phyloP scores from a whole-genome alignment of 2,329 filamentous ascomycete species.

The Thyridium curvatum region DNA sequence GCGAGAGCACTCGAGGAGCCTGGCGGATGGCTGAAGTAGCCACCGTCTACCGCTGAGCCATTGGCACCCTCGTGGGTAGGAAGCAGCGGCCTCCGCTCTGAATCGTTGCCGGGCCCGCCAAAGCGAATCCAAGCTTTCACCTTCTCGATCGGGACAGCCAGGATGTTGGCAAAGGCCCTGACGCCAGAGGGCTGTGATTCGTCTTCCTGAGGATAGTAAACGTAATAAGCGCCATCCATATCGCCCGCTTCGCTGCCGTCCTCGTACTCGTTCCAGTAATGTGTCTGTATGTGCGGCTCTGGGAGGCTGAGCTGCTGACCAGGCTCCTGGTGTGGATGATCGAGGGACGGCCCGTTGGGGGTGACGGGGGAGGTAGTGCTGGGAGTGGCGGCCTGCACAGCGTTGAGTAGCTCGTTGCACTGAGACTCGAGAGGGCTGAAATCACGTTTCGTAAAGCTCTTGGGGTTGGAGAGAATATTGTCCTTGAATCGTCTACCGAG shows the following conservation, averaged over 20 bases:
- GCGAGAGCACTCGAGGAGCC: constrained; percentile 16
- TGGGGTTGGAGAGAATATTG: constrained; percentile 55
- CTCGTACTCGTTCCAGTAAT: constrained; percentile 87
- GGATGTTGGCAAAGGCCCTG: constrained; percentile 47
- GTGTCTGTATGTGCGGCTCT: constrained; percentile 20
- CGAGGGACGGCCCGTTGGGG: constrained; percentile 3
- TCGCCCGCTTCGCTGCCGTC: constrained; percentile 64
- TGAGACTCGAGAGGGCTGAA: constrained; percentile 46
- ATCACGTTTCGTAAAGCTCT: constrained; percentile 66
- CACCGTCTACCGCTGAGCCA: constrained; percentile 1
- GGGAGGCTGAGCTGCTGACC: constrained; percentile 13
- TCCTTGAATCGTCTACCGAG: constrained; percentile 61
- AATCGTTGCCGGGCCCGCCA: neutral
- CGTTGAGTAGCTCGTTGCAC: constrained; percentile 42
- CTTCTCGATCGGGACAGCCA: constrained; percentile 42
- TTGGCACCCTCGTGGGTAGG: constrained; percentile 4
- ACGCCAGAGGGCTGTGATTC: constrained; percentile 56
- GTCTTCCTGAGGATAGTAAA: constrained; percentile 68
- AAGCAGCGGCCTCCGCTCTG: constrained; percentile 18
- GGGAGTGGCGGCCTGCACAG: constrained; percentile 39
- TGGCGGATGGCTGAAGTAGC: constrained; percentile 15
- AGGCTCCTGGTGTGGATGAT: constrained; percentile 6
- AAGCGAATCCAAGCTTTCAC: constrained; percentile 42
- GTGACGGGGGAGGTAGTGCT: constrained; percentile 23
- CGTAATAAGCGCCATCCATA: constrained; percentile 57